Percentiles rank a stretch among this genome's conserved stretches.
Evolutionary conservation across 2,329 filamentous ascomycete species (phyloP).

Genomic region (Trichoderma simmonsii): DNA sequence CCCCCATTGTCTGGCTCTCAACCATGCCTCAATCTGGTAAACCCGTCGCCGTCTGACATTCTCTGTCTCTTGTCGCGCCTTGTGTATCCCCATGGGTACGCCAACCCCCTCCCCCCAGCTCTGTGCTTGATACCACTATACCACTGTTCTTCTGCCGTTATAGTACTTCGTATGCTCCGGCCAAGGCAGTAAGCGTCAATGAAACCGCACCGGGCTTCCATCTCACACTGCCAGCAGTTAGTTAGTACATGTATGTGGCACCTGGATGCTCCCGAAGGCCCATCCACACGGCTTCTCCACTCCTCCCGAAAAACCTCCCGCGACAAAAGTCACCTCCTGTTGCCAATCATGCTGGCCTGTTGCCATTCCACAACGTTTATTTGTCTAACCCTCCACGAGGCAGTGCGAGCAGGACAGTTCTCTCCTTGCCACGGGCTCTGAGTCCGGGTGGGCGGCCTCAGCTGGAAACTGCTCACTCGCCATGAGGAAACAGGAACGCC

Average conservation of each 20-base stretch:
- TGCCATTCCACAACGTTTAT: neutral
- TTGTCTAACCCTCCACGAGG: slow-evolving; percentile 9
- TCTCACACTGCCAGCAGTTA: neutral
- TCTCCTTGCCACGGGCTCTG: neutral
- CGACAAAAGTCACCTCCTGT: neutral
- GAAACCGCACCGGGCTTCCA: neutral
- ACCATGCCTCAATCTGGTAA: slow-evolving; percentile 19
- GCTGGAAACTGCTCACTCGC: neutral
- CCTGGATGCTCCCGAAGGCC: slow-evolving; percentile 10
- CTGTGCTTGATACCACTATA: neutral
- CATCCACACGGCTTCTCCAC: slow-evolving; percentile 13
- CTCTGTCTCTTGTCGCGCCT: neutral
- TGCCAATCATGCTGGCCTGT: neutral
- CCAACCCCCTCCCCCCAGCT: neutral
- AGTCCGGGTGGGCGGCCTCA: neutral
- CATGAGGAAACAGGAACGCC: neutral
- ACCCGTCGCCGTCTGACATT: slow-evolving; percentile 14
- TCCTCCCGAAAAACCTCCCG: slow-evolving; percentile 12
- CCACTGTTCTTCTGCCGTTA: neutral
- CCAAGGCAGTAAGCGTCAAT: neutral
- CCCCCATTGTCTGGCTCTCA: slow-evolving; percentile 16
- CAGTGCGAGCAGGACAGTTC: neutral
- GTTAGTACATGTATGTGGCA: neutral
- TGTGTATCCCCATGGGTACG: neutral
- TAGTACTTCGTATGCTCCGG: neutral